Base-by-base conservation (phyloP, 1,139 yeast genomes). In the Hyphopichia buzzinii region DNA sequence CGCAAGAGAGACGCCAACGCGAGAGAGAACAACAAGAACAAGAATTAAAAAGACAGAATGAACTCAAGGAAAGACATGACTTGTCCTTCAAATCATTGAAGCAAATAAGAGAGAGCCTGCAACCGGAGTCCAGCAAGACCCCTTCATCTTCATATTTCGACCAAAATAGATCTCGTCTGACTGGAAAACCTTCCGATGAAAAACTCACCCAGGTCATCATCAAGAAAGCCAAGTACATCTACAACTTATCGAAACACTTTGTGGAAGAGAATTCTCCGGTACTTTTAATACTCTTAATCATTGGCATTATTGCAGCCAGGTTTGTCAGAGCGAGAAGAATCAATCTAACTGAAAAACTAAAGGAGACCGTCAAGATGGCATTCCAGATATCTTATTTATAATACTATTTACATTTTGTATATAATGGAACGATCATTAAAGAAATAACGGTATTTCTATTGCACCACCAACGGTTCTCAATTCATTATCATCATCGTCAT, bases 361-460 rank as follows among this genome's bases (percentile, higher is more conserved):
- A 52, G 37, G 73, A 70, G 35, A 68, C 74, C 0, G 43, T 71
- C 17, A 52, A 52, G 40, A 71, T 71, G 77, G 77, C 77, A 8
- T 66, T 71, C 48, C 65, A 68, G 47, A 62, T 71, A 32, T 67
- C 67, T 31, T 71, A 67, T 42, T 50, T 67, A 39, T 66, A 48
- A 39, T 3, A 14, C 8, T 30, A 14, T 12, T 27, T 27, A 25
- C 14, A 25, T 8, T 6, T n/a, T 25, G 14, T 13, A 25, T n/a
- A 13, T 25, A 25, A 5, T 7, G 13, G 13, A 8, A 21, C 24
- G 7, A 30, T 15, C 29, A 15, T 39, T 49, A 67, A 31, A 67
- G 53, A 39, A 67, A 68, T 26, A 68, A 47, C 0, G 74, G 74
- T 8, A 67, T 60, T 38, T 67, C 74, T 26, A 64, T 61, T 4